These are phyloP conservation scores for Hura crepitans DNA, from an alignment of 441 rosid species.

Conservation along the genomic window DNA sequence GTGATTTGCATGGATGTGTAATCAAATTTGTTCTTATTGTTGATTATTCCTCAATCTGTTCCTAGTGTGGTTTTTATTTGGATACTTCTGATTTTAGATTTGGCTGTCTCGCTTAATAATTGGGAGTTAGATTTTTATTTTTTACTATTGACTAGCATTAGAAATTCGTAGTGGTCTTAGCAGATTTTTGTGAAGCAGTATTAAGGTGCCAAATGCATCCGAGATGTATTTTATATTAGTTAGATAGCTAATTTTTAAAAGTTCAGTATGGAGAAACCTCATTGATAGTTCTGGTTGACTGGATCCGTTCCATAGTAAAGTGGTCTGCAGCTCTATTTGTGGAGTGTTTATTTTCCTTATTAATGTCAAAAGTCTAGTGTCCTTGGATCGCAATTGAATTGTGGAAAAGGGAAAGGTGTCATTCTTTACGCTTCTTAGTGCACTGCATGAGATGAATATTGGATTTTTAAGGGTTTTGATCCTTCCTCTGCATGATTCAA, in stretches of 20 bases:
- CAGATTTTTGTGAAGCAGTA: background rate
- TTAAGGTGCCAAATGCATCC: background rate
- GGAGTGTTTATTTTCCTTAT: background rate
- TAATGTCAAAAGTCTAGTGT: background rate
- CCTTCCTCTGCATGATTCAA: background rate
- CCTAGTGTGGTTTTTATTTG: slow-evolving; percentile 2
- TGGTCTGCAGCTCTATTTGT: background rate
- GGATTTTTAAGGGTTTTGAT: background rate
- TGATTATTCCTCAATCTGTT: no score
- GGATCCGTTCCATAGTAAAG: background rate
- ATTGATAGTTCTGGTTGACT: slow-evolving; percentile 1
- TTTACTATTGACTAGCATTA: background rate
- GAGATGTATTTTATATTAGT: background rate
- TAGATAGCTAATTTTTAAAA: background rate
- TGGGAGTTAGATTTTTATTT: background rate
- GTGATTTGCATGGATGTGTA: background rate
- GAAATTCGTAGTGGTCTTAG: slow-evolving; percentile 4
- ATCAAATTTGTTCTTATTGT: background rate
- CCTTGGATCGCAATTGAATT: no score
- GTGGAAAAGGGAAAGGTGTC: background rate
- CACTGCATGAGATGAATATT: background rate
- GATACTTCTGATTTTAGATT: background rate
- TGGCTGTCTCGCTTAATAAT: background rate
- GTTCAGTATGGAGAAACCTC: background rate
- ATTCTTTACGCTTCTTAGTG: background rate